These are phyloP conservation scores for Colletotrichum sp. DNA, from an alignment of 2,329 filamentous ascomycete genomes.

Conservation along the genomic window DNA sequence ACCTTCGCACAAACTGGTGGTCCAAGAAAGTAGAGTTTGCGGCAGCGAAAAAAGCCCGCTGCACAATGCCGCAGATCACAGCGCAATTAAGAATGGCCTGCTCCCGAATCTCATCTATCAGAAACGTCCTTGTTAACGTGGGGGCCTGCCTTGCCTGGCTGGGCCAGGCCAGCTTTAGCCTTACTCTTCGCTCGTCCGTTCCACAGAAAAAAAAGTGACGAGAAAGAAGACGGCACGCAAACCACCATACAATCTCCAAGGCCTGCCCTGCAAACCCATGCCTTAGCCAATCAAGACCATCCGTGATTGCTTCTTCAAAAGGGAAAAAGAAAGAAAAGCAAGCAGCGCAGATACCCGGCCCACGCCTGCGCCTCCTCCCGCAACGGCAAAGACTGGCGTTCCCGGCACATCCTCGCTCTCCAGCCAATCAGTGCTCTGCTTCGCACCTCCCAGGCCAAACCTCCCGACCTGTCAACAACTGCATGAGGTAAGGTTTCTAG, in stretches of 20 bases:
- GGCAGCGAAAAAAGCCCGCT: not conserved
- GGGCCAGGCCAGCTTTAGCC: not conserved
- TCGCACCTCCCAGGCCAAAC: no score
- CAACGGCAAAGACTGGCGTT: not conserved
- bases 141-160: not conserved
- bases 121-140: not conserved
- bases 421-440: not conserved
- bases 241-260: not conserved
- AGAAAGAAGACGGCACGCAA: not conserved
- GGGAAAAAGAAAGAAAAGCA: not conserved
- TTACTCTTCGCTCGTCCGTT: not conserved
- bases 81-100: not conserved
- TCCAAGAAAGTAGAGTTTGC: not conserved
- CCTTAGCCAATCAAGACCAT: not conserved
- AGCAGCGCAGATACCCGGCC: not conserved
- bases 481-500: not conserved
- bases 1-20: not conserved
- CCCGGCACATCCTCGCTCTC: not conserved
- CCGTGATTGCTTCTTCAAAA: not conserved
- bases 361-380: not conserved
- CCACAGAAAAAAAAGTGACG: not conserved
- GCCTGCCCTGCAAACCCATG: not conserved
- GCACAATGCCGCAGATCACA: not conserved
- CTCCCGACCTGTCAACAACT: not conserved
- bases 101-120: not conserved